These are phyloP conservation scores for Mucor irregularis DNA, from an alignment of 371 early-diverging fungal genomes.

Conservation along the genomic window DNA sequence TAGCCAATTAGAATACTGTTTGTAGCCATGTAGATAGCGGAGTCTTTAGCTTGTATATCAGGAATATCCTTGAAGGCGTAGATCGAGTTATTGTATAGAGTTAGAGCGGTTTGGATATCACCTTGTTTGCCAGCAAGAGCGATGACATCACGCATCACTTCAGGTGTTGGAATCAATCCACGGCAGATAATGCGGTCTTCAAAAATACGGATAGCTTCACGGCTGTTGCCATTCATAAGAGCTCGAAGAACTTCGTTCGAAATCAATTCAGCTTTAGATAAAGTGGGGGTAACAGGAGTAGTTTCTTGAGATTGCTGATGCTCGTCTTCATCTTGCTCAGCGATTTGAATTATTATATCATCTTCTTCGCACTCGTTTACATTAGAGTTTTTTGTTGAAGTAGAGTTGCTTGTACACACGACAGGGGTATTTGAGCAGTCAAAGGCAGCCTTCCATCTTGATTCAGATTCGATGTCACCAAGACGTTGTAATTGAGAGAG, in stretches of 20 bases:
- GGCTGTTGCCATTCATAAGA: conserved; percentile 22
- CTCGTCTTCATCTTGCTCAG: conserved; percentile 1
- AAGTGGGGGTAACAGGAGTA: background rate
- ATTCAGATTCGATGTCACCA: conserved; percentile 8
- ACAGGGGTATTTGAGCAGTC: background rate
- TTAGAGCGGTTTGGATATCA: conserved; percentile 25
- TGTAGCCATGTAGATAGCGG: conserved; percentile 42
- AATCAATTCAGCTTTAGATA: background rate
- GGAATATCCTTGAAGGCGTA: conserved; percentile 84
- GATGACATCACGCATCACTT: conserved; percentile 42
- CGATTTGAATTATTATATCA: conserved; percentile 14
- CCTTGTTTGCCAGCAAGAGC: conserved; percentile 43
- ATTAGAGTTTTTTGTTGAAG: no score
- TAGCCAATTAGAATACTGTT: conserved; percentile 63
- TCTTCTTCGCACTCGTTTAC: no score
- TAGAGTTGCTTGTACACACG: background rate
- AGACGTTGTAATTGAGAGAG: conserved; percentile 10
- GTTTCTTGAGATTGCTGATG: background rate
- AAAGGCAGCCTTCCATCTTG: conserved; percentile 12
- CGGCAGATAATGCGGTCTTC: conserved; percentile 21
- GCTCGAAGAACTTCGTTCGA: conserved; percentile 31
- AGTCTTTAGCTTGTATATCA: conserved; percentile 13
- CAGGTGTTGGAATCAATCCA: conserved; percentile 32
- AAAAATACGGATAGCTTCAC: conserved; percentile 25
- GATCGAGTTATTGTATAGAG: conserved; percentile 28